phyloP scores from a whole-genome alignment of 352 stramenopile genomes.

The Pythium vanterpoolii region DNA sequence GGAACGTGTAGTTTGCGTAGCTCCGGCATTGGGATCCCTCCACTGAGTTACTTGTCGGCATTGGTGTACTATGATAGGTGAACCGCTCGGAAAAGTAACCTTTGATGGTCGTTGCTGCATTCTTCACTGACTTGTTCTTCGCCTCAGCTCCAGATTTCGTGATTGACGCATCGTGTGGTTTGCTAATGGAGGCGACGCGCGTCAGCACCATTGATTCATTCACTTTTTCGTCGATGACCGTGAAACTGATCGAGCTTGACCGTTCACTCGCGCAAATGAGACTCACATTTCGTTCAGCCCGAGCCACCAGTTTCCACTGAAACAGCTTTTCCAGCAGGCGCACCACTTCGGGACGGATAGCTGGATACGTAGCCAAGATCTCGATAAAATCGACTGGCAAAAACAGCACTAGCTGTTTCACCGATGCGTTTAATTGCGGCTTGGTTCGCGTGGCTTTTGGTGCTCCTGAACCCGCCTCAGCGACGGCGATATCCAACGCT shows the following conservation, averaged over 20 bases:
- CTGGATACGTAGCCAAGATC: conserved; percentile 31
- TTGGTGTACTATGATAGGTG: conserved; percentile 41
- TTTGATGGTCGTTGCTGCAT: conserved; percentile 22
- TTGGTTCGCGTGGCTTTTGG: conserved; percentile 10
- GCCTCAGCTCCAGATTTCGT: conserved; percentile 13
- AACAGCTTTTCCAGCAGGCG: conserved; percentile 65
- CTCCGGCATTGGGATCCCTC: conserved; percentile 2
- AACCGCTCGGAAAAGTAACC: conserved; percentile 76
- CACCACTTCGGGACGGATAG: conserved; percentile 41
- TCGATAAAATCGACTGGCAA: conserved; percentile 47
- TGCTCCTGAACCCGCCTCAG: neutral
- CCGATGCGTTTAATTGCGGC: neutral
- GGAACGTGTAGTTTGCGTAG: conserved; percentile 39
- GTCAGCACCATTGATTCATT: conserved; percentile 45
- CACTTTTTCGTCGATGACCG: conserved; percentile 60
- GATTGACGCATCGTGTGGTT: conserved; percentile 23
- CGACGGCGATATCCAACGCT: conserved; percentile 24
- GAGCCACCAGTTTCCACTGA: conserved; percentile 50
- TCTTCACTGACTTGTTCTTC: conserved; percentile 22
- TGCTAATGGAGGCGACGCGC: conserved; percentile 56
- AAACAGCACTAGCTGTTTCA: conserved; percentile 58
- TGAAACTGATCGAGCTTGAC: conserved; percentile 41
- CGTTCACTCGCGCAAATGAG: conserved; percentile 40
- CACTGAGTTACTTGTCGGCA: neutral
- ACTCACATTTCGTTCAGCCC: conserved; percentile 30